Percentiles rank a stretch among this genome's conserved stretches.
Evolutionary conservation across 345 rosid species (phyloP).

Genomic region (Gossypium longicalyx): DNA sequence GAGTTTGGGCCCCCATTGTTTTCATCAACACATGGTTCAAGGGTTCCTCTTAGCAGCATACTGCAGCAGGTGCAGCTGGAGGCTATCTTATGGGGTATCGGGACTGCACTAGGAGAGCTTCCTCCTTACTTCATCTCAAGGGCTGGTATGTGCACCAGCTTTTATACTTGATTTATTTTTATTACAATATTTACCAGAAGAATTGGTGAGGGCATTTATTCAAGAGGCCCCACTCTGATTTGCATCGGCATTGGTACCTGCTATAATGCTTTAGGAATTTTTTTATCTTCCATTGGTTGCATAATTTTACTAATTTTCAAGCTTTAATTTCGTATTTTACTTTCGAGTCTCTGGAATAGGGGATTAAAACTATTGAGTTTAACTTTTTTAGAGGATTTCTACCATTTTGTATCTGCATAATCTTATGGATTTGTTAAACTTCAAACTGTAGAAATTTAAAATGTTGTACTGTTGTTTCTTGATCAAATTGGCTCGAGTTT

Average conservation of each 20-base stretch:
- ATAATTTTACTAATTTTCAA: neutral
- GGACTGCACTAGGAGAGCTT: constrained; percentile 99
- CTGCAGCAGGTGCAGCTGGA: constrained; percentile 81
- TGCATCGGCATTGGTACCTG: neutral
- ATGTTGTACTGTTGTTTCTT: neutral
- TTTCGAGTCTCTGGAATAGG: neutral
- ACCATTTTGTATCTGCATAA: neutral
- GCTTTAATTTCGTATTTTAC: neutral
- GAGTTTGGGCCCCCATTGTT: constrained; percentile 83
- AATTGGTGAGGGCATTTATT: neutral
- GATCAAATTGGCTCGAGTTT: neutral
- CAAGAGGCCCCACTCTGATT: neutral
- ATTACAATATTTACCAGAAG: neutral
- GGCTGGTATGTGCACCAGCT: constrained; percentile 51
- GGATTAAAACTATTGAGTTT: neutral
- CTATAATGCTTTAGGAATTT: neutral
- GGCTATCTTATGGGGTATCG: constrained; percentile 92
- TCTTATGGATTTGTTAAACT: neutral
- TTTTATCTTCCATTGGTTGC: neutral
- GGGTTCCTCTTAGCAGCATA: constrained; percentile 84
- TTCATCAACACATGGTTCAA: constrained; percentile 46
- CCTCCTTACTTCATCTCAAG: constrained; percentile 99
- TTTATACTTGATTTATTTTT: neutral
- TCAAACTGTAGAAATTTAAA: neutral
- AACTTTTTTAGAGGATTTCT: neutral